A percentile compares a stretch with the other conserved stretches of the same genome.
Conservation (phyloP, 805 yeast genomes). For the Cyberlindnera maclurae region DNA sequence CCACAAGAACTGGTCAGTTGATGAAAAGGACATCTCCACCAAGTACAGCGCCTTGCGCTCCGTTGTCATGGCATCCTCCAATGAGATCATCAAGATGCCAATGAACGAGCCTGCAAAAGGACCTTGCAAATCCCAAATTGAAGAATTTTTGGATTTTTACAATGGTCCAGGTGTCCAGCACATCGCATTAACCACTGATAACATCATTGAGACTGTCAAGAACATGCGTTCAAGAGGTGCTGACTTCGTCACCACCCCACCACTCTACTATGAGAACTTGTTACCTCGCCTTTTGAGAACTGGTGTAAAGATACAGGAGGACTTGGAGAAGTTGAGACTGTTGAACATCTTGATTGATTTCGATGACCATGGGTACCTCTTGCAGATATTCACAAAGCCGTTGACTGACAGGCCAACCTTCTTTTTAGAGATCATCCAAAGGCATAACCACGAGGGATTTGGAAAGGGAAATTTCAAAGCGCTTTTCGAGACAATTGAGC, state of each 20-base stretch:
- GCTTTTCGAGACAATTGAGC: slow-evolving; percentile 71
- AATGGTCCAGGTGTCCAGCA: slow-evolving; percentile 86
- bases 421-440: slow-evolving; percentile 74
- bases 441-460: slow-evolving; percentile 75
- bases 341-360: slow-evolving; percentile 66
- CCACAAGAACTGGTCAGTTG: slow-evolving; percentile 80
- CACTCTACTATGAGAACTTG: slow-evolving; percentile 48
- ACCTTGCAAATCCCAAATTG: slow-evolving; percentile 62
- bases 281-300: slow-evolving; percentile 37
- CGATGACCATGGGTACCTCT: slow-evolving; percentile 67
- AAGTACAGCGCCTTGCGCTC: slow-evolving; percentile 63
- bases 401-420: slow-evolving; percentile 73
- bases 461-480: slow-evolving; percentile 88
- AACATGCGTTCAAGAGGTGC: slow-evolving; percentile 55
- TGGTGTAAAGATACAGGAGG: slow-evolving; percentile 42
- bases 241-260: slow-evolving; percentile 58
- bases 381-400: slow-evolving; percentile 77
- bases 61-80: slow-evolving; percentile 66
- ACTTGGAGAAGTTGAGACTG: slow-evolving; percentile 40
- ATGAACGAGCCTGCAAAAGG: slow-evolving; percentile 80
- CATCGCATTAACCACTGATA: slow-evolving; percentile 57
- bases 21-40: slow-evolving; percentile 68
- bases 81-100: slow-evolving; percentile 68
- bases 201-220: slow-evolving; percentile 52
- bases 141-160: slow-evolving; percentile 69